A percentile compares a stretch with the other conserved stretches of the same genome.
Evolutionary conservation across 305 asterid genomes (phyloP).

Genomic region (Petunia hybrid): DNA sequence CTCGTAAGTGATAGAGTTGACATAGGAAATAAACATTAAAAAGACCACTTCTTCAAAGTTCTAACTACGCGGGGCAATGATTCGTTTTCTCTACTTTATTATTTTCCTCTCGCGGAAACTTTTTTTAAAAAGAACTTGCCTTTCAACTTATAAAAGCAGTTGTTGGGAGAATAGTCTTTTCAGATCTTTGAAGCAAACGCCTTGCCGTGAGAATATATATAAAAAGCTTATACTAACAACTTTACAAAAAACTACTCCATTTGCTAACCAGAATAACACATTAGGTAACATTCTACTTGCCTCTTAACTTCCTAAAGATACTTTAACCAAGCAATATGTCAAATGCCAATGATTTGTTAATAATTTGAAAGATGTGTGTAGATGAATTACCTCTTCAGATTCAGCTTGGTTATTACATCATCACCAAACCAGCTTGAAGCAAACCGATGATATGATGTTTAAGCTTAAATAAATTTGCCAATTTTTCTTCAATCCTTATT

Average conservation of each 20-base stretch:
- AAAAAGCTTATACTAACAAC: too few species aligned
- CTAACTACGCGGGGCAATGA: not conserved
- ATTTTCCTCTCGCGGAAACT: too few species aligned
- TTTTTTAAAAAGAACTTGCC: too few species aligned
- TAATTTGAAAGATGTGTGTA: not conserved
- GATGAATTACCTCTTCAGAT: not conserved
- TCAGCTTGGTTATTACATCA: not conserved
- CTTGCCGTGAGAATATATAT: too few species aligned
- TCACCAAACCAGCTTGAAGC: not conserved
- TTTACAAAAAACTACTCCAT: not conserved
- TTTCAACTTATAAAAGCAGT: too few species aligned
- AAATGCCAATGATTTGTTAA: too few species aligned
- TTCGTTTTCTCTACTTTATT: not conserved
- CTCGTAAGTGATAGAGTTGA: not conserved
- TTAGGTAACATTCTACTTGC: not conserved
- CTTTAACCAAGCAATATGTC: not conserved
- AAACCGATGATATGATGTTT: not conserved
- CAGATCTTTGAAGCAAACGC: too few species aligned
- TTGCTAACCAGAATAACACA: not conserved
- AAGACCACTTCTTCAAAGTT: not conserved
- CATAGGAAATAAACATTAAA: not conserved
- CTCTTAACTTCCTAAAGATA: not conserved
- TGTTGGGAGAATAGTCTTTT: too few species aligned
- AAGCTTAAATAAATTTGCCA: not conserved
- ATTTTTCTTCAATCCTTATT: too few species aligned